Evolutionary conservation across 1,284 basidiomycete genomes (phyloP), one percentile per base, ranked within the genome.

Genomic region (Coniferiporia sulphurascens): DNA sequence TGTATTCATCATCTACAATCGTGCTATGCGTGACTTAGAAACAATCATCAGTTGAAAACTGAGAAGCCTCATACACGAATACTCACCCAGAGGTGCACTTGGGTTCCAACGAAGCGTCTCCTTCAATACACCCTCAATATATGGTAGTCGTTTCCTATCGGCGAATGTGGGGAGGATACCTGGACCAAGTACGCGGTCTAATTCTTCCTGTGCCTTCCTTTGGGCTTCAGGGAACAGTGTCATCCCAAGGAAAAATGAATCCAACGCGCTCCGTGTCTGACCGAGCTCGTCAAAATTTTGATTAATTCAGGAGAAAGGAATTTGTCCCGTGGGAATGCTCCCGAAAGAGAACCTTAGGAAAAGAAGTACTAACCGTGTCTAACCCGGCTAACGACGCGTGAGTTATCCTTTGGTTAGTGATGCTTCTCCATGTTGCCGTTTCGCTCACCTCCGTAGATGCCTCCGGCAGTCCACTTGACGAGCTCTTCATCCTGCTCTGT

Each of bases 211-310:
- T 10, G 76, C 77, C 54, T 69, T 72, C 8, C 64, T 65, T 59
- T 76, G 75, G 13, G 74, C 67, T 6, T 75, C 73, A 0, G 75
- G 77, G 55, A 74, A 67, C 45, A 72, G 62, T 8, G 72, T 61
- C 73, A 77, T 74, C 2, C 72, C 71, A 10, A 77, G 67, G 63
- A 76, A 70, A 63, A 77, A 76, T n/a, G 75, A 74, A 62, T 78
- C 76, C 57, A 81, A 71, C 4, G 76, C 75, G 34, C 79, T 80
- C 55, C 80, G 77, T 27, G 78, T 82, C 78, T 81, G 59, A 5
- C 5, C 7, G 7, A 55, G 5, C 27, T 27, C 27, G 27, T 27
- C 27, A 27, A 5, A 5, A 3, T 5, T 27, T 27, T 27, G 27
- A 27, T 3, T 5, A 27, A 27, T 27, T 27, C 5, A 27, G 27